Evolutionary conservation across 2,329 filamentous ascomycete genomes (phyloP).

Genomic region (Pseudocercospora vitis): DNA sequence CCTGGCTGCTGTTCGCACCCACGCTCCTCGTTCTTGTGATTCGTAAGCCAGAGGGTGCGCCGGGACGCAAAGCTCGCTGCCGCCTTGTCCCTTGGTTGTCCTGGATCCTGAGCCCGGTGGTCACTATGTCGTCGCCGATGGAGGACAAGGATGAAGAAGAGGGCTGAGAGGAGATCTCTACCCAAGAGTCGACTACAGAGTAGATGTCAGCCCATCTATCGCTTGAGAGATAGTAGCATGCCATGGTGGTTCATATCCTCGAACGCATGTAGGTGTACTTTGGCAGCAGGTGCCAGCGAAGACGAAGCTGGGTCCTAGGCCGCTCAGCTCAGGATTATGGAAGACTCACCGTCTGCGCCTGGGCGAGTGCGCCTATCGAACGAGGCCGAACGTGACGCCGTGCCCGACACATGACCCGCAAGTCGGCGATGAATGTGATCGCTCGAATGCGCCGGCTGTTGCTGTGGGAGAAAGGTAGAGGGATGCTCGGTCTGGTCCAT

Average conservation of each 20-base stretch:
- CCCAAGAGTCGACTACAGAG: slow-evolving; percentile 76
- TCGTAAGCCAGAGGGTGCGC: slow-evolving; percentile 43
- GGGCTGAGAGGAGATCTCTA: slow-evolving; percentile 88
- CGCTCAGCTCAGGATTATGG: slow-evolving; percentile 1
- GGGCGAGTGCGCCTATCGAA: slow-evolving; percentile 33
- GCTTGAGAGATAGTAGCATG: slow-evolving; percentile 25
- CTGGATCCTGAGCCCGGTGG: slow-evolving; percentile 78
- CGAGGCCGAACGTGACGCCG: slow-evolving; percentile 34
- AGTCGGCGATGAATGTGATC: slow-evolving; percentile 25
- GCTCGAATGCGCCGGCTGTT: slow-evolving; percentile 21
- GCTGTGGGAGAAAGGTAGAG: no score
- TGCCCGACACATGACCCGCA: slow-evolving; percentile 29
- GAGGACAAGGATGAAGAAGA: slow-evolving; percentile 91
- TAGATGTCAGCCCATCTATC: slow-evolving; percentile 33
- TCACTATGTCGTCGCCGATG: slow-evolving; percentile 82
- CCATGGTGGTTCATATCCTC: slow-evolving; percentile 16
- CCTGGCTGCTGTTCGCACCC: slow-evolving; percentile 70
- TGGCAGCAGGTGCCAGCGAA: neutral
- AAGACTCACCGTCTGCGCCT: slow-evolving; percentile 34
- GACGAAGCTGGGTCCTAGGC: neutral
- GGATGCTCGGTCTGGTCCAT: slow-evolving; percentile 1
- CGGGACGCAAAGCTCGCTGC: slow-evolving; percentile 46
- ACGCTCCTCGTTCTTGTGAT: slow-evolving; percentile 48
- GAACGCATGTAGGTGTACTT: slow-evolving; percentile 1
- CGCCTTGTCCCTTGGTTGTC: slow-evolving; percentile 63